phyloP scores from a whole-genome alignment of 2,329 filamentous ascomycete genomes.

The Penicillium occitanis region DNA sequence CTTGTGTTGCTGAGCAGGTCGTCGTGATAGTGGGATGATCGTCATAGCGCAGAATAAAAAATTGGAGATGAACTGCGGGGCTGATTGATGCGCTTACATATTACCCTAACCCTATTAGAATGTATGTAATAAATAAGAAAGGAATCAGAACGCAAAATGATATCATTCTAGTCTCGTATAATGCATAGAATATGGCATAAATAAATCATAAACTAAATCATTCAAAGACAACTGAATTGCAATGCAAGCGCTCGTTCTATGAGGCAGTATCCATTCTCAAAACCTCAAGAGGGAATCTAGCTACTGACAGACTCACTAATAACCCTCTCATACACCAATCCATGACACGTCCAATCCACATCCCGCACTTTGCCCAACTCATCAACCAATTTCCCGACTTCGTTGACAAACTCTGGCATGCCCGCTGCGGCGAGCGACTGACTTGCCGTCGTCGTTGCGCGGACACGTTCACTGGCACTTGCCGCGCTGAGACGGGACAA shows the following conservation, averaged over 20 bases:
- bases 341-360: slow-evolving; percentile 61
- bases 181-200: neutral
- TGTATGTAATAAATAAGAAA: too few relatives aligned
- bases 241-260: neutral
- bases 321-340: slow-evolving; percentile 57
- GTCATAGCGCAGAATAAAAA: slow-evolving; percentile 10
- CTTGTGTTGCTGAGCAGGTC: too few relatives aligned
- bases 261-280: neutral
- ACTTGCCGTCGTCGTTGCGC: slow-evolving; percentile 57
- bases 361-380: slow-evolving; percentile 57
- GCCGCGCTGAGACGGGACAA: slow-evolving; percentile 57
- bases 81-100: neutral
- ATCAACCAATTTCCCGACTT: slow-evolving; percentile 61
- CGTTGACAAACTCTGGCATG: slow-evolving; percentile 61
- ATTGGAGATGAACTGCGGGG: slow-evolving; percentile 6
- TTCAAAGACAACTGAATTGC: neutral
- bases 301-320: slow-evolving; percentile 28
- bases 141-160: neutral
- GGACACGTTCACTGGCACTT: slow-evolving; percentile 60
- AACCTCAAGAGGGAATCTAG: neutral
- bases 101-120: neutral
- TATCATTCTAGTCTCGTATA: neutral
- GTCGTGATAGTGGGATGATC: neutral
- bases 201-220: neutral
- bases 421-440: slow-evolving; percentile 60